phyloP scores from a whole-genome alignment of 1,284 basidiomycete species.

The Volvariella surrecta region DNA sequence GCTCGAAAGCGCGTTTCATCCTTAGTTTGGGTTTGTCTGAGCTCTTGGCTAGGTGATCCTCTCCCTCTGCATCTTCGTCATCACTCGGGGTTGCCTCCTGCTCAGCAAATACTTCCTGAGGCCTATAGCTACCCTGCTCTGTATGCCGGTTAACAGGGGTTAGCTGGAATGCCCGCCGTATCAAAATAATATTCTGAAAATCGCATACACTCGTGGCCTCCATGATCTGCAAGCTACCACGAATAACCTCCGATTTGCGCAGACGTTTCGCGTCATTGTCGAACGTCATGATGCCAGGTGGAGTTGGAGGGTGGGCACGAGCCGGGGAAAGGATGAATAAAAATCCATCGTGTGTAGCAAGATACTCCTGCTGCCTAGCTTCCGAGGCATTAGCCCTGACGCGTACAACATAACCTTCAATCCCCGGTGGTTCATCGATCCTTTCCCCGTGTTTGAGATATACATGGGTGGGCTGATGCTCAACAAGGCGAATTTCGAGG shows the following conservation, averaged over 20 bases:
- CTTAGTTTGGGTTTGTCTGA: conserved; percentile 40
- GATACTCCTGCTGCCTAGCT: conserved; percentile 54
- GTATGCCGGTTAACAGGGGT: conserved; percentile 28
- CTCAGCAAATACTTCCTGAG: conserved; percentile 2
- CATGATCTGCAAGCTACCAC: conserved; percentile 62
- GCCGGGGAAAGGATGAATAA: conserved; percentile 52
- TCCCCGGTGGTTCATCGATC: conserved; percentile 60
- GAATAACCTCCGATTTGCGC: conserved; percentile 44
- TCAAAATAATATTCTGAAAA: conserved; percentile 52
- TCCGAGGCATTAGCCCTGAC: conserved; percentile 52
- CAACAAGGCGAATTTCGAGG: conserved; percentile 65
- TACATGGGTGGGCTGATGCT: conserved; percentile 54
- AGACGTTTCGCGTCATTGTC: conserved; percentile 28
- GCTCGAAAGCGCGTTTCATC: conserved; percentile 69
- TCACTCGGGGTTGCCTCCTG: conserved; percentile 35
- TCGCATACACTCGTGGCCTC: conserved; percentile 61
- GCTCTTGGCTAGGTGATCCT: conserved; percentile 37
- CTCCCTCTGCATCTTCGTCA: conserved; percentile 60
- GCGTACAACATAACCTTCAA: conserved; percentile 78
- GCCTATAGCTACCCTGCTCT: conserved; percentile 11
- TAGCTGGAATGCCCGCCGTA: conserved; percentile 55
- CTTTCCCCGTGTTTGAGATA: conserved; percentile 45
- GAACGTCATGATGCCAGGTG: conserved; percentile 39
- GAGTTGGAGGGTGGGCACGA: conserved; percentile 59
- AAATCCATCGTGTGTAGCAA: conserved; percentile 66